Base-by-base conservation (phyloP, 805 yeast species). In the Candida methanosorbosa region DNA sequence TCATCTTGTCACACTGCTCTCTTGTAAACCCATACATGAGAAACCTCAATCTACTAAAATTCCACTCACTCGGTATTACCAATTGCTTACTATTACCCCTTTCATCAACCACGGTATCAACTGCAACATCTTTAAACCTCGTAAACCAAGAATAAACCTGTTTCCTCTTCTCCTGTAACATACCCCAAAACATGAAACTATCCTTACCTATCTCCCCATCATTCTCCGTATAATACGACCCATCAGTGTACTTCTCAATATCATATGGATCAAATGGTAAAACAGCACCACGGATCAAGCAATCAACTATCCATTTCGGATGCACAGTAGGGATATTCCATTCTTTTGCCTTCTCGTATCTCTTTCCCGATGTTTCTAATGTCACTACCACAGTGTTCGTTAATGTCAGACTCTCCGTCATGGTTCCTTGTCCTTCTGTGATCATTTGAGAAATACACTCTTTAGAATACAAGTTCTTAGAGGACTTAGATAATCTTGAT, bases 291-390 rank as follows among this genome's bases (percentile, higher is more conserved):
- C 78, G 57, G 18, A 54, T 46, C 14, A 64, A 46, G 36, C 69
- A 59, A 47, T 73, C 76, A 21, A 57, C 48, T 4, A 73, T 52
- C 71, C 72, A 72, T 25, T 62, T 46, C 0, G 78, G 78, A 45
- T 71, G 75, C 20, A 70, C 65, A 2, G 64, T 64, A 2, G 75
- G 74, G 4, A 66, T 66, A 9, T 57, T 56, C 78, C 78, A 71
- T 46, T 70, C 72, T 2, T 64, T 27, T 3, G 77, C 77, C 46
- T 70, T 71, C 13, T 57, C 57, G 45, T 63, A 76, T 34, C 83
- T 46, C 37, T 62, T 68, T 0, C 85, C 85, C 14, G 55, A 48
- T 18, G 53, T 54, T 32, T 67, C 73, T 20, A 73, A 63, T n/a
- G 76, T 66, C 4, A 78, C 61, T 1, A 78, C 55, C 38, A 68